Base-by-base conservation (phyloP, 108 stramenopile genomes). In the Skeletonema costatum region DNA sequence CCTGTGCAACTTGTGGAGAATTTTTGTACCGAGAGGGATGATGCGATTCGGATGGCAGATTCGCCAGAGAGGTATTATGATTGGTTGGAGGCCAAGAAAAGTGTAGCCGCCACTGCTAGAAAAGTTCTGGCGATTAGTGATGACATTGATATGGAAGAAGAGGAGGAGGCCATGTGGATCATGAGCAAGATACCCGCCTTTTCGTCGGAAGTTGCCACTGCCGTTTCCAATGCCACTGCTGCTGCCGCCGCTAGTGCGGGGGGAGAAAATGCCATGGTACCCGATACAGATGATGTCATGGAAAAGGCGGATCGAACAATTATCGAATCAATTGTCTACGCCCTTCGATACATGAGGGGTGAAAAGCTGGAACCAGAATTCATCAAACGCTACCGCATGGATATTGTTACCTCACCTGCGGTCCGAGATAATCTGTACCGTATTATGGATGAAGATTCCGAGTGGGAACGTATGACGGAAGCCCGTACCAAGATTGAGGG, bases 11-110 rank as follows among this genome's bases (percentile, higher is more conserved):
- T 96, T 11, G 81, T 96, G 50, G 95, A 96, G 77, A 94, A 96
- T 70, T 96, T 96, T 80, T 92, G 93, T 65, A 96, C 95, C n/a
- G 93, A 94, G 53, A 73, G 88, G 13, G 95, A 96, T 83, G 95
- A 96, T 66, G 85, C 90, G 61, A 93, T 94, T 70, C 83, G 95
- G 29, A 71, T 74, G 70, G 73, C 61, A 16, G 92, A 93, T 77
- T 83, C 75, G 19, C 95, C 95, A 1, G 95, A 96, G 78, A 76
- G 95, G 41, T 93, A 85, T 72, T 92, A 88, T 75, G 90, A 92
- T 75, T 92, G 90, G 91, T 63, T 78, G 5, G 77, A 78, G 66
- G 64, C 59, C 13, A 84, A 87, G n/a, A 71, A 63, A 56, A 80
- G 81, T 32, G 82, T 76, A 85, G 44, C 87, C 78, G 13, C 78